Base-by-base conservation (phyloP, 2,329 filamentous ascomycete genomes). In the Nigrospora oryzae region DNA sequence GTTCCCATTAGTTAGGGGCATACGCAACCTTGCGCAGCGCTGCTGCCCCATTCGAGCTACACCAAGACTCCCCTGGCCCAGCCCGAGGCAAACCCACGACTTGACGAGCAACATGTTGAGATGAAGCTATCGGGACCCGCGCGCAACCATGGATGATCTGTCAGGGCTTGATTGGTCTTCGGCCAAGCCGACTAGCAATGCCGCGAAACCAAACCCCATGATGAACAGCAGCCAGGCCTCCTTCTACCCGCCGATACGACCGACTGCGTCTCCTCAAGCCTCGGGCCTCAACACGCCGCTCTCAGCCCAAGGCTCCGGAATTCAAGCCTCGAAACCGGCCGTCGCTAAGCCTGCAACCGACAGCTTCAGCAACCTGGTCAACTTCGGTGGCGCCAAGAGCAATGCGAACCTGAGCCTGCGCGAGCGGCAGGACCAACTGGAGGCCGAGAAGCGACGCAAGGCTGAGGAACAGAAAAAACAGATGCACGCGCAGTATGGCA, bases 361-460 rank as follows among this genome's bases (percentile, higher is more conserved):
- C 59, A 89, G 84, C 68, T 93, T 93, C 66, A 86, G 86, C 57
- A 85, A 82, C 56, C 70, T 93, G 42, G 72, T 89, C 49, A 81
- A 75, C 53, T 81, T 84, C 56, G 77, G 77, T 40, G 64, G 75
- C 30, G 67, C 74, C 42, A 83, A 82, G 61, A 65, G 67, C 44
- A 77, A 75, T 30, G 84, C 81, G 62, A 93, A 85, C 51, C 70
- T 96, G 14, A 84, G 80, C 49, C 66, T 95, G 52, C 79, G 86
- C 52, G 87, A 95, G 63, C 83, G 89, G 56, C 86, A 88, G 63
- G 77, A 80, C 50, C 79, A 77, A 48, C 63, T 84, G 34, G 75
- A 81, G 51, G 75, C 72, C 4, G 79, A 84, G 63, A 87, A 80
- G 65, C 71, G 75, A 32, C 79, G 71, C 60, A 86, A 91, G 61